These are phyloP conservation scores for Cytospora piceicola DNA, from an alignment of 2,329 filamentous ascomycete genomes.

Conservation along the genomic window DNA sequence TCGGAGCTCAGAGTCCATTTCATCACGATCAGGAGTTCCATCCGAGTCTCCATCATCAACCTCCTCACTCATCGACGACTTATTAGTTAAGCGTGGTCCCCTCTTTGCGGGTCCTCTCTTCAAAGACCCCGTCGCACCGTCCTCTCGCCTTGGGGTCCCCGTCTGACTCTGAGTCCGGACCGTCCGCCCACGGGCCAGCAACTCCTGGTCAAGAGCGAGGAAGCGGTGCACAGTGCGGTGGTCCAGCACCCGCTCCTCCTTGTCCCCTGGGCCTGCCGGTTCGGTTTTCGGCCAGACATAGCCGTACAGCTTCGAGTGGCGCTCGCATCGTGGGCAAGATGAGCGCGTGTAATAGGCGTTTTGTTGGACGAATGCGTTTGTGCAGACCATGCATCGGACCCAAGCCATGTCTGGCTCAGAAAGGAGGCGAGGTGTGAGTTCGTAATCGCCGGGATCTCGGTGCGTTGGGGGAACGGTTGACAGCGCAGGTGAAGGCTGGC, in stretches of 20 bases:
- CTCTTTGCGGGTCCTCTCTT: constrained; percentile 6
- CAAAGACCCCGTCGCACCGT: not conserved
- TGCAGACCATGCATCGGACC: constrained; percentile 88
- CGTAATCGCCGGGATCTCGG: constrained; percentile 77
- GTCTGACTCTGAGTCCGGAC: constrained; percentile 20
- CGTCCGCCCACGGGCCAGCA: constrained; percentile 50
- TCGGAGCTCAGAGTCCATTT: constrained; percentile 11
- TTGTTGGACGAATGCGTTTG: constrained; percentile 79
- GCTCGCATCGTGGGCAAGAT: constrained; percentile 89
- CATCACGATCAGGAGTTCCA: not conserved
- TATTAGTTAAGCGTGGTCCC: not conserved
- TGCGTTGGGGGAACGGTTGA: constrained; percentile 35
- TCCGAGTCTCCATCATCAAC: not conserved
- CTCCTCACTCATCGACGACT: not conserved
- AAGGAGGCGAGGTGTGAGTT: constrained; percentile 76
- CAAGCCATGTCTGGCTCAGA: constrained; percentile 76
- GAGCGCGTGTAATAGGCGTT: constrained; percentile 86
- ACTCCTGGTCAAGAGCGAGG: constrained; percentile 71
- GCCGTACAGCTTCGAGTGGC: constrained; percentile 94
- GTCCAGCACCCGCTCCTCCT: constrained; percentile 73
- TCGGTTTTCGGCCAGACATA: constrained; percentile 97
- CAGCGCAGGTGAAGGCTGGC: not conserved
- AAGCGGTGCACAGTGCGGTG: constrained; percentile 89
- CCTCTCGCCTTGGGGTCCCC: constrained; percentile 16
- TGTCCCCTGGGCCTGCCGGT: constrained; percentile 73